Evolutionary conservation across 805 yeast genomes (phyloP).

Genomic region (Pichia nakasei): DNA sequence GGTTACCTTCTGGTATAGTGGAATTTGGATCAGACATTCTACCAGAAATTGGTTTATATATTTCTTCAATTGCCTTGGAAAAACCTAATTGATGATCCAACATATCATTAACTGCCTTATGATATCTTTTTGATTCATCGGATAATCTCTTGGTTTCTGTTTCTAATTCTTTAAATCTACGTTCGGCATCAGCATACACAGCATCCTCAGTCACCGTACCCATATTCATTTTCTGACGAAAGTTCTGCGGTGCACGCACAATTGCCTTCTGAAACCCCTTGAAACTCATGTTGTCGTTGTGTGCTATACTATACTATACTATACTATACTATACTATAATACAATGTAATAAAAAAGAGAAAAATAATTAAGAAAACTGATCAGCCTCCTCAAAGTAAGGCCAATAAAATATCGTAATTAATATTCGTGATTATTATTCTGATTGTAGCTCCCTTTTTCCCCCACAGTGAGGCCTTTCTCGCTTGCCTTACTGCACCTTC

Average conservation of each 20-base stretch:
- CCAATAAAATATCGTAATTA: too few relatives aligned
- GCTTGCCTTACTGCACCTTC: too few relatives aligned
- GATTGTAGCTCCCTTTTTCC: too few relatives aligned
- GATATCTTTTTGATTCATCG: constrained; percentile 85
- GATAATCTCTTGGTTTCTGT: constrained; percentile 80
- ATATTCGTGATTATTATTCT: too few relatives aligned
- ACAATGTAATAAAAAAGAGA: too few relatives aligned
- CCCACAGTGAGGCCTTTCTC: too few relatives aligned
- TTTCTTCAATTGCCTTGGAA: constrained; percentile 91
- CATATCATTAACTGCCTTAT: constrained; percentile 89
- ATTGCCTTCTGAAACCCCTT: constrained; percentile 79
- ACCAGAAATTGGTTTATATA: constrained; percentile 93
- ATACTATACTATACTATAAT: too few relatives aligned
- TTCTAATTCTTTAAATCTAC: constrained; percentile 91
- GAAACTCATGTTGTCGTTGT: constrained; percentile 62
- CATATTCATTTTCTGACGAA: constrained; percentile 88
- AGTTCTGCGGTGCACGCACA: constrained; percentile 81
- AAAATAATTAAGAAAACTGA: too few relatives aligned
- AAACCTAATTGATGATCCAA: constrained; percentile 88
- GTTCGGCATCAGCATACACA: constrained; percentile 90
- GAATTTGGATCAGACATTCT: constrained; percentile 84
- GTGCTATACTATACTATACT: too few relatives aligned
- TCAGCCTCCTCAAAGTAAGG: too few relatives aligned
- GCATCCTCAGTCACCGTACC: constrained; percentile 73
- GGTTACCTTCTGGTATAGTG: constrained; percentile 83